Conservation (phyloP, 1,284 basidiomycete genomes). For the Anthracocystis panici-leucophaei region DNA sequence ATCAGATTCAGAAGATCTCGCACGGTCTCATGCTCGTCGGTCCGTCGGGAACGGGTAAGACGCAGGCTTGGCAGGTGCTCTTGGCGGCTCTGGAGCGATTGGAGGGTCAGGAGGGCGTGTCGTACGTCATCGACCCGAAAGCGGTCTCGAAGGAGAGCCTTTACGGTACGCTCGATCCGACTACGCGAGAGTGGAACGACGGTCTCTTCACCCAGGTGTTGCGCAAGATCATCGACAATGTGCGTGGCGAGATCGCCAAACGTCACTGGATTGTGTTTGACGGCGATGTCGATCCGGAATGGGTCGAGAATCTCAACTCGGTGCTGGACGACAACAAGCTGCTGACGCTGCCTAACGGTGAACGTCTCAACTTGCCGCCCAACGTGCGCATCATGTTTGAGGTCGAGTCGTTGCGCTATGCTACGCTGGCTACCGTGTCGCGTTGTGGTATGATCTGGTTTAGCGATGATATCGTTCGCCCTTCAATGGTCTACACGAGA, state of each 20-base stretch:
- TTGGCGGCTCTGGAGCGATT: constrained; percentile 89
- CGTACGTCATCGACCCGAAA: constrained; percentile 98
- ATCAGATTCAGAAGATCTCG: constrained; percentile 99
- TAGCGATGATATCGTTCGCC: constrained; percentile 92
- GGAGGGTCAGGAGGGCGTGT: constrained; percentile 90
- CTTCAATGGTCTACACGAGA: constrained; percentile 89
- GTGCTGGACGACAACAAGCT: constrained; percentile 98
- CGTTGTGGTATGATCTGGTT: constrained; percentile 99
- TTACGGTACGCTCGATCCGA: constrained; percentile 96
- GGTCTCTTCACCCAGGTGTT: constrained; percentile 98
- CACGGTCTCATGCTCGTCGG: constrained; percentile 99
- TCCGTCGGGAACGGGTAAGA: constrained; percentile 95
- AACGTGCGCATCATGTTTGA: constrained; percentile 99
- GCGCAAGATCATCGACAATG: constrained; percentile 97
- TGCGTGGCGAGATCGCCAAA: constrained; percentile 95
- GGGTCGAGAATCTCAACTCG: constrained; percentile 99
- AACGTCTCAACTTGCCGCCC: constrained; percentile 93
- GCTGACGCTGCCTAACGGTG: constrained; percentile 95
- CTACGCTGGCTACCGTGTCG: constrained; percentile 97
- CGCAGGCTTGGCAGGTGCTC: constrained; percentile 94
- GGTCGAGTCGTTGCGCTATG: constrained; percentile 96
- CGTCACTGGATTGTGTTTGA: constrained; percentile 99
- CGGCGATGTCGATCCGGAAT: constrained; percentile 99
- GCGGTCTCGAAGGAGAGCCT: constrained; percentile 98
- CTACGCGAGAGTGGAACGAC: constrained; percentile 99